Percentiles rank a stretch among this genome's conserved stretches.
Conservation (phyloP, 768 basidiomycete species). For the Tulasnella sp. region DNA sequence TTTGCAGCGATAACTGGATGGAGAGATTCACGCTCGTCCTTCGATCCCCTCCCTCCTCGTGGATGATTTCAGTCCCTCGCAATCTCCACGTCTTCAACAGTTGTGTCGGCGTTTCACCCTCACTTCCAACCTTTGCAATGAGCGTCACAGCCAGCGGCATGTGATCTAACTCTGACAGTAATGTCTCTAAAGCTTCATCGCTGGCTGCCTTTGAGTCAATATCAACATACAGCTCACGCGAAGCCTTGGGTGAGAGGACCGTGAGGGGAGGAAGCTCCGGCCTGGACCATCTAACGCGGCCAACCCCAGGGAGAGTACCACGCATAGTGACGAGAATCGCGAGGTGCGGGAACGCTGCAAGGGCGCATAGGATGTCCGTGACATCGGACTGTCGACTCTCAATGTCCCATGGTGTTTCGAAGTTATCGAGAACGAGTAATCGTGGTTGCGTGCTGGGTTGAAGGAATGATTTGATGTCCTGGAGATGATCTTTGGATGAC, state of each 20-base stretch:
- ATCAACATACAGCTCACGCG: conserved; percentile 21
- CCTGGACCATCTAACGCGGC: conserved; percentile 4
- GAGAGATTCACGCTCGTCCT: conserved; percentile 22
- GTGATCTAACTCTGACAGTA: conserved; percentile 24
- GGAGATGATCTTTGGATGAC: conserved; percentile 20
- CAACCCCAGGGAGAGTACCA: conserved; percentile 1
- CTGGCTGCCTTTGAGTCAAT: conserved; percentile 21
- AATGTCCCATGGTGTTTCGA: conserved; percentile 34
- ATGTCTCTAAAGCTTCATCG: conserved; percentile 22
- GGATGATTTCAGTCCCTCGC: conserved; percentile 3
- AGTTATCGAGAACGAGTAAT: conserved; percentile 33
- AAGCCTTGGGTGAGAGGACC: neutral
- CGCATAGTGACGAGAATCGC: conserved; percentile 31
- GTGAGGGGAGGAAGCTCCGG: neutral
- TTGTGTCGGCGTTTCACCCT: conserved; percentile 6
- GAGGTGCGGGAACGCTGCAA: conserved; percentile 25
- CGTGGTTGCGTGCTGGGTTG: conserved; percentile 22
- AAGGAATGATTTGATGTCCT: conserved; percentile 24
- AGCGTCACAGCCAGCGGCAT: conserved; percentile 31
- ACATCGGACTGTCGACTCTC: conserved; percentile 21
- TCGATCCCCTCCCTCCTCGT: neutral
- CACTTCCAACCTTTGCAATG: conserved; percentile 25
- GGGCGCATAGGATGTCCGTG: conserved; percentile 22
- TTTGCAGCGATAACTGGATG: conserved; percentile 23
- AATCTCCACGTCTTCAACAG: conserved; percentile 11